phyloP scores from a whole-genome alignment of 2,329 filamentous ascomycete genomes.

The Emmonsiellopsis sp. region DNA sequence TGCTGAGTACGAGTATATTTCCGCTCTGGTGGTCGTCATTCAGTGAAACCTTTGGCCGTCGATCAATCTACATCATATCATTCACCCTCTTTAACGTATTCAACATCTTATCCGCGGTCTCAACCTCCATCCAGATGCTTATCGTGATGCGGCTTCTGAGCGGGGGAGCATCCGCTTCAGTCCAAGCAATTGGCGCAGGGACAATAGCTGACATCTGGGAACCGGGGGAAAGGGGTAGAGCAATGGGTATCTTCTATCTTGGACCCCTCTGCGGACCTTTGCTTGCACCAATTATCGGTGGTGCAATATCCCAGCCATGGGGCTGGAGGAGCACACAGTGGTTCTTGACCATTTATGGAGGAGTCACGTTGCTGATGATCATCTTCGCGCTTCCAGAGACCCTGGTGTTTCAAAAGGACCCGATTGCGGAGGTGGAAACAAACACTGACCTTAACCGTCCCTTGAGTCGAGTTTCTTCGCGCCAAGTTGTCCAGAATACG shows the following conservation, averaged over 20 bases:
- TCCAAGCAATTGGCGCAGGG: conserved; percentile 74
- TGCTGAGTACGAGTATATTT: conserved; percentile 75
- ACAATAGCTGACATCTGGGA: conserved; percentile 80
- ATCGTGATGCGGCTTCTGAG: conserved; percentile 65
- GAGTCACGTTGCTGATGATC: conserved; percentile 31
- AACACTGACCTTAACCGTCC: conserved; percentile 8
- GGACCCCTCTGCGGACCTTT: conserved; percentile 69
- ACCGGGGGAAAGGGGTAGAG: conserved; percentile 58
- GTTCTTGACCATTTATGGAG: conserved; percentile 66
- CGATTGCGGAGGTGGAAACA: conserved; percentile 19
- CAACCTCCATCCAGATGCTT: conserved; percentile 63
- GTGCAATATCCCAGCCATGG: conserved; percentile 57
- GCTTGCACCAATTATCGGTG: conserved; percentile 67
- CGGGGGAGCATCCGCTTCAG: conserved; percentile 69
- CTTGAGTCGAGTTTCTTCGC: conserved; percentile 49
- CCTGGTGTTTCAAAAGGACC: conserved; percentile 21
- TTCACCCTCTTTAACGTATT: conserved; percentile 66
- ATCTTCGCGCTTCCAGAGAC: conserved; percentile 39
- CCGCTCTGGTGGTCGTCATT: conserved; percentile 83
- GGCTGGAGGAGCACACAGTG: conserved; percentile 72
- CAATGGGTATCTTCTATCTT: conserved; percentile 79
- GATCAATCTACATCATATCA: conserved; percentile 69
- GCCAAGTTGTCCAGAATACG: conserved; percentile 51
- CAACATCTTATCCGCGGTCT: conserved; percentile 59
- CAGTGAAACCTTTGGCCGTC: conserved; percentile 60